phyloP scores from a whole-genome alignment of 352 stramenopile species.

The Globisporangium echinulatum region DNA sequence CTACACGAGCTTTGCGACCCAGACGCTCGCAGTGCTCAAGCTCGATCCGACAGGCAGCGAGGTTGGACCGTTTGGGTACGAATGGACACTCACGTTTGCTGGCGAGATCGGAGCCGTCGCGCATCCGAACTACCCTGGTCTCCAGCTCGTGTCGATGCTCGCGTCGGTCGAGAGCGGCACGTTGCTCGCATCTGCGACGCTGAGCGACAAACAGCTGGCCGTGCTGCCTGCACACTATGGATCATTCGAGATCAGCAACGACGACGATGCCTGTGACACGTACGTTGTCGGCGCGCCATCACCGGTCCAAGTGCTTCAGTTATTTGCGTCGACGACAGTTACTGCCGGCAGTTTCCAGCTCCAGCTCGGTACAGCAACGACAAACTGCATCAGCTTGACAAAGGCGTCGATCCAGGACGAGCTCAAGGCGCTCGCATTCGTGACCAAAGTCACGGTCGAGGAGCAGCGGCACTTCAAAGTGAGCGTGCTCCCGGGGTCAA shows the following conservation, averaged over 20 bases:
- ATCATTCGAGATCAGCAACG: slow-evolving; percentile 50
- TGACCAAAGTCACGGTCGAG: slow-evolving; percentile 40
- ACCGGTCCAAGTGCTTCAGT: slow-evolving; percentile 53
- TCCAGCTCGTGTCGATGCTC: slow-evolving; percentile 47
- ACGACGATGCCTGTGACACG: slow-evolving; percentile 45
- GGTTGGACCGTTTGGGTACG: slow-evolving; percentile 43
- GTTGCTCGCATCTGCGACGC: slow-evolving; percentile 13
- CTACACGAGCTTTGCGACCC: slow-evolving; percentile 20
- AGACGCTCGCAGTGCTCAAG: slow-evolving; percentile 25
- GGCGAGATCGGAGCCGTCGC: slow-evolving; percentile 30
- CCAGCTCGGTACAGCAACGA: slow-evolving; percentile 41
- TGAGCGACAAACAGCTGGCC: slow-evolving; percentile 23
- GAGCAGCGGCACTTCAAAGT: slow-evolving; percentile 60
- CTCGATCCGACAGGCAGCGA: slow-evolving; percentile 33
- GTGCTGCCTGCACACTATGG: slow-evolving; percentile 34
- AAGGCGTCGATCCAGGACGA: slow-evolving; percentile 29
- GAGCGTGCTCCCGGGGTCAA: slow-evolving; percentile 32
- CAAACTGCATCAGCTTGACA: slow-evolving; percentile 40
- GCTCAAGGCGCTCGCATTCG: slow-evolving; percentile 36
- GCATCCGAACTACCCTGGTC: slow-evolving; percentile 30
- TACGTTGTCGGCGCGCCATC: slow-evolving; percentile 61
- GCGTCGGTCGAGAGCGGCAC: slow-evolving; percentile 32
- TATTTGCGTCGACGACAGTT: slow-evolving; percentile 62
- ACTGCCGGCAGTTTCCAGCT: slow-evolving; percentile 49
- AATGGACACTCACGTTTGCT: slow-evolving; percentile 65